Percentiles rank a stretch among this genome's conserved stretches.
phyloP scores from a whole-genome alignment of 345 rosid species.

The Psidium guajava region DNA sequence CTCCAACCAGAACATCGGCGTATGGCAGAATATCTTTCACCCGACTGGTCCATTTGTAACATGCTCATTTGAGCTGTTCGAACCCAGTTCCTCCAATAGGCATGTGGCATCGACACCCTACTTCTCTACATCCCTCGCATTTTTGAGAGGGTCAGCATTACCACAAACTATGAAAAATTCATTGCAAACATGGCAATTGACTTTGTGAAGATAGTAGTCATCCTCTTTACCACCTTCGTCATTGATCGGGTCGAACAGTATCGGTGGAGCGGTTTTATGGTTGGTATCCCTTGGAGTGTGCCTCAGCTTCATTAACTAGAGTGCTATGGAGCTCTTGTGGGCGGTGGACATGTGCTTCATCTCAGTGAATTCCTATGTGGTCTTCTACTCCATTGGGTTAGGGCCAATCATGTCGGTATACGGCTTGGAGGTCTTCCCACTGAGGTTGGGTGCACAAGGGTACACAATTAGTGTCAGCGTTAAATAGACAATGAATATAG shows the following conservation, averaged over 20 bases:
- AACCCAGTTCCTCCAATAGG: constrained; percentile 56
- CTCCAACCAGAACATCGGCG: constrained; percentile 27
- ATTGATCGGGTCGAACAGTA: too few relatives aligned
- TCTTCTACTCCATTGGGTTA: constrained; percentile 66
- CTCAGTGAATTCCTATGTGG: constrained; percentile 50
- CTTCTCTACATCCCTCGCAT: constrained; percentile 70
- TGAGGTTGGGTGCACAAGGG: constrained; percentile 70
- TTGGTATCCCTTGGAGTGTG: constrained; percentile 25
- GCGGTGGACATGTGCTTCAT: constrained; percentile 43
- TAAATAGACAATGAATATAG: constrained; percentile 61
- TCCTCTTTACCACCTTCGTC: constrained; percentile 19
- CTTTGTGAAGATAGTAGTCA: constrained; percentile 40
- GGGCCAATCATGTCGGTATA: constrained; percentile 46
- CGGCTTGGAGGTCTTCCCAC: constrained; percentile 68
- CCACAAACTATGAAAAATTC: constrained; percentile 23
- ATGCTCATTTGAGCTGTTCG: neutral
- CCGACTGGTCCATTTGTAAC: constrained; percentile 65
- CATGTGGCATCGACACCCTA: constrained; percentile 49
- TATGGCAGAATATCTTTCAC: constrained; percentile 52
- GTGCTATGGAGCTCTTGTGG: constrained; percentile 37
- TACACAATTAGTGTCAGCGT: constrained; percentile 26
- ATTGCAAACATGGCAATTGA: constrained; percentile 75
- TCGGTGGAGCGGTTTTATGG: constrained; percentile 24
- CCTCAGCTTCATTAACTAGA: constrained; percentile 35
- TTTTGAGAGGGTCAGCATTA: constrained; percentile 58